phyloP scores from a whole-genome alignment of 2,329 filamentous ascomycete genomes.

The Ceratocystis alfenasii region DNA sequence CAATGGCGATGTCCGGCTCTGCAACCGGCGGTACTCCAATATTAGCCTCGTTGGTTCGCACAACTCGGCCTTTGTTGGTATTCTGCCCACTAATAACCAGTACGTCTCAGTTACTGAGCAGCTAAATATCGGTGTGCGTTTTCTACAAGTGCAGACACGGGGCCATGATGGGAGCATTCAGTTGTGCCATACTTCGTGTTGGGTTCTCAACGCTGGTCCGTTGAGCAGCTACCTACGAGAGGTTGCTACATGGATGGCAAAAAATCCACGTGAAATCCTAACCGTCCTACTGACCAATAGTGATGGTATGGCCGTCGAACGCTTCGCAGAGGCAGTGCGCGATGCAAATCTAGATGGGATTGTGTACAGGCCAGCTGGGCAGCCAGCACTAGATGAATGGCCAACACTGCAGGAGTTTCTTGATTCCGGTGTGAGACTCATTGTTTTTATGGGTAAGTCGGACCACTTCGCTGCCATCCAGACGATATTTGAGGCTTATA shows the following conservation, averaged over 20 bases:
- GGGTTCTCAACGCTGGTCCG: conserved; percentile 45
- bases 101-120: conserved; percentile 46
- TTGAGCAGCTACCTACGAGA: conserved; percentile 43
- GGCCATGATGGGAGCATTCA: conserved; percentile 39
- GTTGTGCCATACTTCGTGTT: conserved; percentile 54
- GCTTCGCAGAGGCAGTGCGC: conserved; percentile 44
- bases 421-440: conserved; percentile 46
- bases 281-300: conserved; percentile 52
- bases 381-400: conserved; percentile 41
- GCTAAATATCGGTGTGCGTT: conserved; percentile 50
- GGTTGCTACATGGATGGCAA: conserved; percentile 49
- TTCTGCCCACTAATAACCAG: conserved; percentile 45
- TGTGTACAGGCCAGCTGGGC: conserved; percentile 40
- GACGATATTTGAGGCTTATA: neutral
- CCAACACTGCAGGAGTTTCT: conserved; percentile 60
- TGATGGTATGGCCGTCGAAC: conserved; percentile 43
- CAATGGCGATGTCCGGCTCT: conserved; percentile 47
- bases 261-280: conserved; percentile 48
- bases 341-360: conserved; percentile 44
- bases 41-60: conserved; percentile 53
- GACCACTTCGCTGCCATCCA: conserved; percentile 14
- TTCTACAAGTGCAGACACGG: conserved; percentile 54
- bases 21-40: conserved; percentile 45
- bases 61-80: conserved; percentile 52
- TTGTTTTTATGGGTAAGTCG: conserved; percentile 55